phyloP scores from a whole-genome alignment of 495 filamentous ascomycete species.

The Aspergillus ellipticus region DNA sequence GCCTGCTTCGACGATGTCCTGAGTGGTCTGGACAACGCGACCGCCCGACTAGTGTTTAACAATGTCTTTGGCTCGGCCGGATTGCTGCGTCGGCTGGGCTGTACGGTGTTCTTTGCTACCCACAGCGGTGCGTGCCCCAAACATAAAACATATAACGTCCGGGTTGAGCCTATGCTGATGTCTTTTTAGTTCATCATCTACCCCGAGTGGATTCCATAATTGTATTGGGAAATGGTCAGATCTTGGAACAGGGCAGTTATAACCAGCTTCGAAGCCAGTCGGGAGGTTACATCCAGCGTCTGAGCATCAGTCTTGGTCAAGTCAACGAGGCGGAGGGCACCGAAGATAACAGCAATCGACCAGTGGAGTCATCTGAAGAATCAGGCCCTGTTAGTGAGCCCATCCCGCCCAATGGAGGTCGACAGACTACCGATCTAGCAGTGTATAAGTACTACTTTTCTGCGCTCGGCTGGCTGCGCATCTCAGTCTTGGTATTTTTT shows the following conservation, averaged over 20 bases:
- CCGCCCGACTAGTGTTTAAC: not conserved
- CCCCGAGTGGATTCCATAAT: constrained; percentile 15
- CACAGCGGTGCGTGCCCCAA: no score
- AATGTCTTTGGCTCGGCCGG: not conserved
- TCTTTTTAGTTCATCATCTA: constrained; percentile 10
- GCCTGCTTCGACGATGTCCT: not conserved
- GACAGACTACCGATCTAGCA: constrained; percentile 9
- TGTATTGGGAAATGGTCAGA: constrained; percentile 12
- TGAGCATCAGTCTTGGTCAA: not conserved
- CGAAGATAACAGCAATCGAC: not conserved
- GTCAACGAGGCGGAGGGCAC: not conserved
- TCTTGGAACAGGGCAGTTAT: constrained; percentile 14
- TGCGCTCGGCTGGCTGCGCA: constrained; percentile 11
- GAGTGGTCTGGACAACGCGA: not conserved
- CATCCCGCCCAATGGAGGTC: not conserved
- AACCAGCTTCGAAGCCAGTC: constrained; percentile 3
- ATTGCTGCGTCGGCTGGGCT: not conserved
- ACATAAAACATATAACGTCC: no score
- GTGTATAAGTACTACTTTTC: constrained; percentile 22
- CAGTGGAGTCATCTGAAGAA: no score
- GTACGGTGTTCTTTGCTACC: constrained; percentile 13
- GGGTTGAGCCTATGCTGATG: no score
- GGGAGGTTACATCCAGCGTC: not conserved
- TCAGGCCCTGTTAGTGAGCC: not conserved
- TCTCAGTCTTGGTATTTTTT: constrained; percentile 9